These are phyloP conservation scores for Leucosporidium scottii DNA, from an alignment of 768 basidiomycete genomes.

Conservation along the genomic window DNA sequence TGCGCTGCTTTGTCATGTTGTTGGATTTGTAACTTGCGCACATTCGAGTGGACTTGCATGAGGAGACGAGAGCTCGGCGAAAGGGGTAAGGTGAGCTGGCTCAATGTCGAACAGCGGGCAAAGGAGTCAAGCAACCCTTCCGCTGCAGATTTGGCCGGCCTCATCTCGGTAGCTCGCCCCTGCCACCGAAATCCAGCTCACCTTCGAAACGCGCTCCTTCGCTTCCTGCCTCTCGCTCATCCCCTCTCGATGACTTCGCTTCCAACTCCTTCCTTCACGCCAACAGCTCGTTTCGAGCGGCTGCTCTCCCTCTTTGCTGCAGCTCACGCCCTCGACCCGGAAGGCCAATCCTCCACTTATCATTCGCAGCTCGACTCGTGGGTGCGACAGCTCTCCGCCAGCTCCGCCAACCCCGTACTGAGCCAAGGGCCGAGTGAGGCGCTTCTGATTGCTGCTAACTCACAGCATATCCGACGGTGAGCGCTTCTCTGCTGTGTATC, in stretches of 20 bases:
- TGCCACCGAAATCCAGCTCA: no score
- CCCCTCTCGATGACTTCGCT: background rate
- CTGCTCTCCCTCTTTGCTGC: constrained; percentile 5
- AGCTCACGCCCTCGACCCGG: constrained; percentile 3
- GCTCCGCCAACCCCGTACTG: background rate
- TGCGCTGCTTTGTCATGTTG: no score
- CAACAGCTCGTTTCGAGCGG: constrained; percentile 7
- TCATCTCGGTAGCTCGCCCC: no score
- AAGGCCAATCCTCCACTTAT: constrained; percentile 1
- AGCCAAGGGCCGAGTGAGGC: constrained; percentile 2
- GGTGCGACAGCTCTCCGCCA: background rate
- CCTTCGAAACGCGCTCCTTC: no score
- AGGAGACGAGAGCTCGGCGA: no score
- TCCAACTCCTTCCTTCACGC: background rate
- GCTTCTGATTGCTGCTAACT: constrained; percentile 5
- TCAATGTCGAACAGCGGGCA: no score
- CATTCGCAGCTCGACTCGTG: constrained; percentile 7
- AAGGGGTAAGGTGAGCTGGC: no score
- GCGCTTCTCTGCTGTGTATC: background rate
- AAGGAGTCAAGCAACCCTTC: no score
- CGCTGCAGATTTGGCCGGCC: no score
- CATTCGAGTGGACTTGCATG: no score
- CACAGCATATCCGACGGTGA: constrained; percentile 17
- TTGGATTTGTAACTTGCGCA: no score
- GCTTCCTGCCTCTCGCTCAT: no score